phyloP scores from a whole-genome alignment of 148 eudicot genomes.

The Rhododendron ovatum region DNA sequence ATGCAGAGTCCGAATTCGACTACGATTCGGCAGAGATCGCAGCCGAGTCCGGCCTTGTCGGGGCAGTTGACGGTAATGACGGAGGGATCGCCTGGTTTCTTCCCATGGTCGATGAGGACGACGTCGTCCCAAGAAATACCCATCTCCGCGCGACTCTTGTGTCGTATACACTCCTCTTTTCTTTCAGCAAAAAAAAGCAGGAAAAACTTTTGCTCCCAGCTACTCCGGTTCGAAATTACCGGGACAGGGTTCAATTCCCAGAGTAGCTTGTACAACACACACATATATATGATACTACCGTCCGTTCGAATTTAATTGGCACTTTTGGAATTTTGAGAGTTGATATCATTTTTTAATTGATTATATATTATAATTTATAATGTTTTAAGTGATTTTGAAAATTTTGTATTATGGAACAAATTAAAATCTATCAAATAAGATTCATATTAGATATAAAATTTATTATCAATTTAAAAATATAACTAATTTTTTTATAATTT shows the following conservation, averaged over 20 bases:
- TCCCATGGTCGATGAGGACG: constrained; percentile 56
- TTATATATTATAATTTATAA: too few relatives aligned
- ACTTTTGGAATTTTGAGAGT: too few relatives aligned
- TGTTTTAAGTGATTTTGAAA: too few relatives aligned
- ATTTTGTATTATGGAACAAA: too few relatives aligned
- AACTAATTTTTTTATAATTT: too few relatives aligned
- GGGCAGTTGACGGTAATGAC: constrained; percentile 73
- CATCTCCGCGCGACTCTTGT: constrained; percentile 18
- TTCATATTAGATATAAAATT: too few relatives aligned
- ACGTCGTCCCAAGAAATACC: constrained; percentile 57
- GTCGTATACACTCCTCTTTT: too few relatives aligned
- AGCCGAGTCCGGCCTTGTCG: constrained; percentile 70
- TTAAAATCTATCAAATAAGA: too few relatives aligned
- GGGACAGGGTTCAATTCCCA: neutral
- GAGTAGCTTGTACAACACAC: neutral
- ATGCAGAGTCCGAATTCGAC: constrained; percentile 75
- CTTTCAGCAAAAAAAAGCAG: neutral
- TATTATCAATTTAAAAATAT: too few relatives aligned
- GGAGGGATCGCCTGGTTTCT: constrained; percentile 43
- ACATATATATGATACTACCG: too few relatives aligned
- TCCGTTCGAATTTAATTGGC: too few relatives aligned
- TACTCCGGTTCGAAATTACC: neutral
- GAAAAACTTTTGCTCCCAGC: neutral
- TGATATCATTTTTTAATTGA: too few relatives aligned
- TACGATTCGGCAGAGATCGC: constrained; percentile 62